Evolutionary conservation across 306 rosid species (phyloP), one percentile per base, ranked within the genome.

Genomic region (Begonia peltatifolia): DNA sequence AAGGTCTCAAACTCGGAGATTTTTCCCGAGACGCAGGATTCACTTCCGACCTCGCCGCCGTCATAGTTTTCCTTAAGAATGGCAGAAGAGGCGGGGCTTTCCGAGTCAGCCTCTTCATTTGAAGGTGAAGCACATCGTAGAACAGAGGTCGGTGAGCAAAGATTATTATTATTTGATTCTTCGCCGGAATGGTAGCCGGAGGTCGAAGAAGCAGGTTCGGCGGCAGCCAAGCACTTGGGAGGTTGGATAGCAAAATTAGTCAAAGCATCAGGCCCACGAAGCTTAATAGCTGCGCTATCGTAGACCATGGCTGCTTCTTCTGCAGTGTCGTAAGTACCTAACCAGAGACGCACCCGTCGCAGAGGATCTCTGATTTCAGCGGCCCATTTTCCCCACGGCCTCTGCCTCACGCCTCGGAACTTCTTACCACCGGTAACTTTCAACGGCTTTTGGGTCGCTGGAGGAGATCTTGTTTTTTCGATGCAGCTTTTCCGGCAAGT

Each of bases 361-460:
- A 78, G 53, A 0, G 99, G 99, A 63, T 90, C 99, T 58, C 99
- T 75, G 56, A 90, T 90, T 69, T 90, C 99, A 4, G 99, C 99
- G 5, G 96, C 99, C 99, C 99, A 90, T 83, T 90, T 90, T 1
- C 99, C 99, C 99, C 99, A 90, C 0, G 99, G 99, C 61, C 99
- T 65, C 61, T 90, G 99, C 11, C 99, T 77, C 46, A 90, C 99
- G 16, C 99, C 99, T 0, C 99, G 71, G 66, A 75, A 90, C 74
- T 90, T 90, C 68, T 68, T 77, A 9, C 65, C 87, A 3, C 63
- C 35, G 3, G 65, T 1, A 0, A 69, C 48, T 55, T 63, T 79
- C 63, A 53, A 11, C 15, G 11, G 47, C 51, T 41, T 61, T 25
- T 42, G 65, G 15, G 12, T 61, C 11, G 25, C 66, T 41, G 69